Evolutionary conservation across 139 green algal species (phyloP).

Genomic region (Haematococcus lacustris): DNA sequence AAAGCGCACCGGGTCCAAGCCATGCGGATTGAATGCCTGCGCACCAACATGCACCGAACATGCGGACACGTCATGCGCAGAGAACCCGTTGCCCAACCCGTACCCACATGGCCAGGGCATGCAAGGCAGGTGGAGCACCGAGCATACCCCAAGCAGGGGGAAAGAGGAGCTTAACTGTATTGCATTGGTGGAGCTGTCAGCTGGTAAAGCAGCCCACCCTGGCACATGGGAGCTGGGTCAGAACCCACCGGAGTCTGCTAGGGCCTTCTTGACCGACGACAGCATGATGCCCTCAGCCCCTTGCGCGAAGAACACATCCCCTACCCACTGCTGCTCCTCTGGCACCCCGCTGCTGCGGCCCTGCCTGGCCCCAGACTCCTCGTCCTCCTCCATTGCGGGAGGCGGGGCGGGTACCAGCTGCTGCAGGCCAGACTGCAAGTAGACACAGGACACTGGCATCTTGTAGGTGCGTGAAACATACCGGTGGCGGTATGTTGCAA

Average conservation of each 20-base stretch:
- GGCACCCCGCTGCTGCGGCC: too few relatives aligned
- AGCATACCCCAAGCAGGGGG: too few relatives aligned
- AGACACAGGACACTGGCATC: conserved; percentile 21
- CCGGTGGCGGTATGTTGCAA: too few relatives aligned
- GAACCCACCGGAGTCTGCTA: conserved; percentile 39
- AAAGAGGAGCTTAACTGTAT: too few relatives aligned
- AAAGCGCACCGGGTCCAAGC: neutral
- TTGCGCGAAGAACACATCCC: conserved; percentile 52
- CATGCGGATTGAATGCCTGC: conserved; percentile 9
- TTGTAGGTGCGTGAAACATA: too few relatives aligned
- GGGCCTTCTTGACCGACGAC: conserved; percentile 50
- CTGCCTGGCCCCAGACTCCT: too few relatives aligned
- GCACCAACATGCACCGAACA: too few relatives aligned
- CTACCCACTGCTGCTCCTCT: neutral
- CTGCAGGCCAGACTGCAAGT: conserved; percentile 14
- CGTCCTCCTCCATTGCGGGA: neutral
- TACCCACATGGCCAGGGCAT: too few relatives aligned
- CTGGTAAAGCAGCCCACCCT: too few relatives aligned
- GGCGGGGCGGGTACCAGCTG: conserved; percentile 21
- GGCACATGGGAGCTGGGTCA: too few relatives aligned
- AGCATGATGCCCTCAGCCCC: conserved; percentile 40
- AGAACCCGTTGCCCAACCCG: conserved; percentile 38
- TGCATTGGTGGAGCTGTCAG: too few relatives aligned
- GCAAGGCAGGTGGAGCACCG: too few relatives aligned
- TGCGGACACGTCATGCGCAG: conserved; percentile 33